These are phyloP conservation scores for Cyclostephanos invisitatus DNA, from an alignment of 108 stramenopile species.

Conservation along the genomic window DNA sequence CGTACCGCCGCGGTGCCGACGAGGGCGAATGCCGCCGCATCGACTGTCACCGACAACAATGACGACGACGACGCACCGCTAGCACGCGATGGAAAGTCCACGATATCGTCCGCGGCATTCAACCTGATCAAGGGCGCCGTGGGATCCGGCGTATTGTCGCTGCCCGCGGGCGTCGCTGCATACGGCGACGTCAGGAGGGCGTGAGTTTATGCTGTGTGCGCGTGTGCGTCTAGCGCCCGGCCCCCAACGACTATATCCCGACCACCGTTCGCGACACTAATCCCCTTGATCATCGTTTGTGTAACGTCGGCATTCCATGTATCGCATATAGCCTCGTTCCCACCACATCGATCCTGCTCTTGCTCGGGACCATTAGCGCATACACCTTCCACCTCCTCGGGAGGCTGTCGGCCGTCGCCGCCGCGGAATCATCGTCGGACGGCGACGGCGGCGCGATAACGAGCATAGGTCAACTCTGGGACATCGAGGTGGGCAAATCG, in stretches of 20 bases:
- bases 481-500: slow-evolving; percentile 58
- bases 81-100: background rate
- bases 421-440: slow-evolving; percentile 12
- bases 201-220: no score
- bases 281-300: slow-evolving; percentile 3
- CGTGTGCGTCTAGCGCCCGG: no score
- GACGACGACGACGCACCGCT: background rate
- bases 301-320: background rate
- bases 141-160: slow-evolving; percentile 85
- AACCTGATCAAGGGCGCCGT: slow-evolving; percentile 90
- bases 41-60: background rate
- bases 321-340: slow-evolving; percentile 72
- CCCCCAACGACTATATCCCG: no score
- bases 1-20: background rate
- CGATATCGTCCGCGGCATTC: slow-evolving; percentile 64
- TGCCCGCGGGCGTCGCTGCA: slow-evolving; percentile 79
- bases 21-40: background rate
- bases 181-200: slow-evolving; percentile 53
- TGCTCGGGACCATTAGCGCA: slow-evolving; percentile 77
- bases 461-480: slow-evolving; percentile 87
- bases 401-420: slow-evolving; percentile 47
- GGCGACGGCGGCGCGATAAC: slow-evolving; percentile 10
- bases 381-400: slow-evolving; percentile 88
- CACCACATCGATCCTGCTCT: slow-evolving; percentile 58
- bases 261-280: no score